These are phyloP conservation scores for Colletotrichum aenigma DNA, from an alignment of 2,329 filamentous ascomycete species.

Conservation along the genomic window DNA sequence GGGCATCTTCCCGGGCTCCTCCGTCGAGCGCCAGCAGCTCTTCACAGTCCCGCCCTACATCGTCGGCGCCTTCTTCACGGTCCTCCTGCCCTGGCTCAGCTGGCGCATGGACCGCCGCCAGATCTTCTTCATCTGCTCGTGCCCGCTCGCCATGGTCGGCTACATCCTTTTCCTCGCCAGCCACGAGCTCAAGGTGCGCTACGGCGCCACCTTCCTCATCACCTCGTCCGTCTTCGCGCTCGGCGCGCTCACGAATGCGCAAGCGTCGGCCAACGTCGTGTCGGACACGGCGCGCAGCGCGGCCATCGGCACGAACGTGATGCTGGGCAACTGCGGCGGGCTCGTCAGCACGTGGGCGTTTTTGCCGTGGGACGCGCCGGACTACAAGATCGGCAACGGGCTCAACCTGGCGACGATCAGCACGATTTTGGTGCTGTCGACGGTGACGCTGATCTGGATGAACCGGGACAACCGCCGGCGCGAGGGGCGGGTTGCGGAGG, in stretches of 20 bases:
- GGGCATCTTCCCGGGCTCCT: conserved; percentile 64
- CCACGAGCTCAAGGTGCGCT: conserved; percentile 50
- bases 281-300: conserved; percentile 67
- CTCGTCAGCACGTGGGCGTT: conserved; percentile 56
- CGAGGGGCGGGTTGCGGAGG: conserved; percentile 30
- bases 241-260: conserved; percentile 66
- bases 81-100: conserved; percentile 61
- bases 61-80: conserved; percentile 64
- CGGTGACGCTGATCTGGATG: conserved; percentile 63
- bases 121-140: conserved; percentile 58
- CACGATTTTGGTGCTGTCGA: conserved; percentile 56
- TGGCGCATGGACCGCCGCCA: conserved; percentile 59
- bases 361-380: conserved; percentile 63
- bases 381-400: conserved; percentile 74
- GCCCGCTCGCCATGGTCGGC: conserved; percentile 64
- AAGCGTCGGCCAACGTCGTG: conserved; percentile 68
- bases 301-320: conserved; percentile 65
- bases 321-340: conserved; percentile 67
- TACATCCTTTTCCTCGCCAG: conserved; percentile 69
- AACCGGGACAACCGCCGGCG: conserved; percentile 56
- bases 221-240: conserved; percentile 64
- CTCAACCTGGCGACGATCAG: conserved; percentile 68
- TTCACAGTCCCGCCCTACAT: conserved; percentile 69
- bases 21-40: conserved; percentile 66
- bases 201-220: conserved; percentile 69